A percentile compares a stretch with the other conserved stretches of the same genome.
Evolutionary conservation across 2,329 filamentous ascomycete genomes (phyloP).

Genomic region (Penicillium expansum): DNA sequence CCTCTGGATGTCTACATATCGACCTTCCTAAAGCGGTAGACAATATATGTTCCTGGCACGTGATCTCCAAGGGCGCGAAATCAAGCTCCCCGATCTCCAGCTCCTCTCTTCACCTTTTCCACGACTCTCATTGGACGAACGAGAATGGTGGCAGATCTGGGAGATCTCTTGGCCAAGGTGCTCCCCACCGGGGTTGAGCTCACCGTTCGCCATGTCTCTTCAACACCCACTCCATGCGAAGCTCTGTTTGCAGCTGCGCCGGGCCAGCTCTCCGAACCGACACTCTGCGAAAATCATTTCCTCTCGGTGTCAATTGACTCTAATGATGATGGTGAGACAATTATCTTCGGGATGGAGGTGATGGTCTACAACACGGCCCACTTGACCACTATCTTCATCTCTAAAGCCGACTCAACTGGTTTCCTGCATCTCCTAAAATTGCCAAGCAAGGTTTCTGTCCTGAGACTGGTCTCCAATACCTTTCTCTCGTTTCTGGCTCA

Average conservation of each 20-base stretch:
- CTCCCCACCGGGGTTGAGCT: conserved; percentile 58
- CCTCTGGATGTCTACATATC: background rate
- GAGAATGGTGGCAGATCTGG: conserved; percentile 36
- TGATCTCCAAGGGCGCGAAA: conserved; percentile 14
- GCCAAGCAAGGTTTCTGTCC: conserved; percentile 66
- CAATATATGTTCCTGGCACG: conserved; percentile 13
- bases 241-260: conserved; percentile 79
- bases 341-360: conserved; percentile 82
- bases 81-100: conserved; percentile 15
- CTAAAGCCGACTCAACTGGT: conserved; percentile 95
- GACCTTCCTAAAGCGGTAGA: background rate
- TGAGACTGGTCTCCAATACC: conserved; percentile 65
- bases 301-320: conserved; percentile 55
- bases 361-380: conserved; percentile 79
- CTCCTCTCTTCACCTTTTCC: conserved; percentile 19
- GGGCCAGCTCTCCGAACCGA: conserved; percentile 67
- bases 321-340: conserved; percentile 48
- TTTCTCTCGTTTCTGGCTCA: conserved; percentile 75
- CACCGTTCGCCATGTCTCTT: conserved; percentile 81
- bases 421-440: conserved; percentile 66
- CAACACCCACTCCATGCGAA: conserved; percentile 69
- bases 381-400: conserved; percentile 86
- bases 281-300: conserved; percentile 84
- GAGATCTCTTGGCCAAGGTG: conserved; percentile 50
- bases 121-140: conserved; percentile 18